phyloP scores from a whole-genome alignment of 2,329 filamentous ascomycete species.

The Monosporascus sp. region DNA sequence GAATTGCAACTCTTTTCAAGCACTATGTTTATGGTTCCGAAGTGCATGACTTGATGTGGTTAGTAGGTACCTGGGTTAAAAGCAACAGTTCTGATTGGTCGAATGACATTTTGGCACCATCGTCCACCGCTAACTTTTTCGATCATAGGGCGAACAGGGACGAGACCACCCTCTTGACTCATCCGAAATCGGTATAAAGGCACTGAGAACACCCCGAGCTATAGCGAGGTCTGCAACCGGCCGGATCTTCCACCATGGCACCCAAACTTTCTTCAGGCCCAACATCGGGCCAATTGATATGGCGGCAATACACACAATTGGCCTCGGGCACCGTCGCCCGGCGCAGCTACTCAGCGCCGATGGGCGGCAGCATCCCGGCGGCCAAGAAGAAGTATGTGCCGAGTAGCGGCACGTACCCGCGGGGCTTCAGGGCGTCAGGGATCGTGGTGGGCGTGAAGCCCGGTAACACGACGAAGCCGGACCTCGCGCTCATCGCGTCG shows the following conservation, averaged over 20 bases:
- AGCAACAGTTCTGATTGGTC: too few species aligned
- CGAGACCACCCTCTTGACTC: neutral
- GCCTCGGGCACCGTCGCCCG: slow-evolving; percentile 6
- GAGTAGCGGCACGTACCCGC: slow-evolving; percentile 77
- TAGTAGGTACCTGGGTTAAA: too few species aligned
- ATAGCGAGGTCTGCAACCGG: too few species aligned
- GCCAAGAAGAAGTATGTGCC: slow-evolving; percentile 91
- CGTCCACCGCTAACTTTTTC: neutral
- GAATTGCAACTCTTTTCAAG: too few species aligned
- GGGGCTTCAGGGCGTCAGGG: slow-evolving; percentile 82
- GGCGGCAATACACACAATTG: neutral
- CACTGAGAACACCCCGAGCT: neutral
- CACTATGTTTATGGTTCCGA: too few species aligned
- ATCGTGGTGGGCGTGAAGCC: slow-evolving; percentile 92
- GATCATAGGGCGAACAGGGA: neutral
- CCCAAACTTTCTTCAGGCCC: neutral
- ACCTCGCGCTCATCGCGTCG: slow-evolving; percentile 84
- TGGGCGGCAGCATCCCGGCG: slow-evolving; percentile 58
- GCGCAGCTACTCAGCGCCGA: slow-evolving; percentile 53
- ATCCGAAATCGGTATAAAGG: neutral
- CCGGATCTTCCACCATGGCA: neutral
- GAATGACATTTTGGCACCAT: neutral
- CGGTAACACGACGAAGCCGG: slow-evolving; percentile 84
- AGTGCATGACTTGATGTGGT: too few species aligned
- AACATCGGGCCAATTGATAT: slow-evolving; percentile 1